Evolutionary conservation across 2,329 filamentous ascomycete species (phyloP).

Genomic region (Fusarium protoensiforme): DNA sequence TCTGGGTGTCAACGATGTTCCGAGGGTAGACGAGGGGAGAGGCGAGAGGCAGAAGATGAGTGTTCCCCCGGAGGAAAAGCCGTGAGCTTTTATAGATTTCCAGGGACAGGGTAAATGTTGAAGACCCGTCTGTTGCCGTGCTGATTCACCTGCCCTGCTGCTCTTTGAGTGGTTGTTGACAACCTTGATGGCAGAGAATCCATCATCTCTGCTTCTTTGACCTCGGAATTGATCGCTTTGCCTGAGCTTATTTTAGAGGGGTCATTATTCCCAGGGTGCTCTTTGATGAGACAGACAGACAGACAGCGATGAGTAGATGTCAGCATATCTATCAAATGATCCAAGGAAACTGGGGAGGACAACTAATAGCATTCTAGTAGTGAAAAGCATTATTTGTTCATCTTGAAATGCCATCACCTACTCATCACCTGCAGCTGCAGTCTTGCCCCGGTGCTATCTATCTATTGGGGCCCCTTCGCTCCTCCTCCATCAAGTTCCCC

Average conservation of each 20-base stretch:
- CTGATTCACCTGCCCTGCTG: background rate
- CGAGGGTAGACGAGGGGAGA: background rate
- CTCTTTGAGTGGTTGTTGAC: background rate
- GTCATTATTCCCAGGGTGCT: background rate
- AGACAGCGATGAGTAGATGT: background rate
- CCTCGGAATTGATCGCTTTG: background rate
- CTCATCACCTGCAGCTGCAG: background rate
- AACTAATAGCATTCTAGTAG: background rate
- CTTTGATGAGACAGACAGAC: background rate
- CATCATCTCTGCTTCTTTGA: background rate
- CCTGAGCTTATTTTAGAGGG: no score
- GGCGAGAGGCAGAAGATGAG: background rate
- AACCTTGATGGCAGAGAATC: background rate
- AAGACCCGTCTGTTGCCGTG: conserved; percentile 48
- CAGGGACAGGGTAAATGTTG: background rate
- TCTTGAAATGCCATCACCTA: background rate
- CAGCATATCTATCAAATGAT: background rate
- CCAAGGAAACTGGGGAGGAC: background rate
- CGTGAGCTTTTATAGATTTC: background rate
- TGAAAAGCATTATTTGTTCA: background rate
- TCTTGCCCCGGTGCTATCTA: background rate
- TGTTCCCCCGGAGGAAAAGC: background rate
- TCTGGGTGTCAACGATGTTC: background rate
- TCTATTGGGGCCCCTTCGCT: background rate
- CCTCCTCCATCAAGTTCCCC: background rate